Percentiles rank a stretch among this genome's conserved stretches.
Conservation (phyloP, 2,329 filamentous ascomycete species). For the Fusarium vanettenii region DNA sequence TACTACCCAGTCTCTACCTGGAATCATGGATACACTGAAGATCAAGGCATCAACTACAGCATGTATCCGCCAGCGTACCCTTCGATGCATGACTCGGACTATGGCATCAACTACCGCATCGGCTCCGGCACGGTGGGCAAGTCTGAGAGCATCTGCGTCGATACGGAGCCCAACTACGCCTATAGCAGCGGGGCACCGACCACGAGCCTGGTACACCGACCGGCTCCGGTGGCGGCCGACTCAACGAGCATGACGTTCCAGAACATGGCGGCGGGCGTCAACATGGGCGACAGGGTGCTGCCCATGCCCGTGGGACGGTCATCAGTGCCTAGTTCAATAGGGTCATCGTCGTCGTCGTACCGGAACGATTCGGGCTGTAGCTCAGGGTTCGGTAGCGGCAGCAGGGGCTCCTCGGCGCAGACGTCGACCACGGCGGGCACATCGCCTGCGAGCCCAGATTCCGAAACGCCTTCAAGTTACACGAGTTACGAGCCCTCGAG, state of each 20-base stretch:
- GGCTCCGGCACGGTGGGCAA: slow-evolving; percentile 30
- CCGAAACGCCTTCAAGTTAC: slow-evolving; percentile 38
- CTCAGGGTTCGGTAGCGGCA: slow-evolving; percentile 36
- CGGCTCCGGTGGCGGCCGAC: slow-evolving; percentile 21
- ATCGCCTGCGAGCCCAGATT: slow-evolving; percentile 35
- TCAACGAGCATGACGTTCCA: slow-evolving; percentile 35
- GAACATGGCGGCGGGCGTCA: slow-evolving; percentile 27
- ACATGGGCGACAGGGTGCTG: slow-evolving; percentile 35
- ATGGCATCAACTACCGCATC: slow-evolving; percentile 45
- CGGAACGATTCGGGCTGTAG: slow-evolving; percentile 41
- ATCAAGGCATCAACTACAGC: slow-evolving; percentile 40
- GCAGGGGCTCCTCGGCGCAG: slow-evolving; percentile 13
- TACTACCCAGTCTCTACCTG: slow-evolving; percentile 43
- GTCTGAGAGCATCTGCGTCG: slow-evolving; percentile 39
- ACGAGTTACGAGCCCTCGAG: slow-evolving; percentile 40
- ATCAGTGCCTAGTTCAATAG: slow-evolving; percentile 30
- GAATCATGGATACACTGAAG: slow-evolving; percentile 41
- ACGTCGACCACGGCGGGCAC: slow-evolving; percentile 33
- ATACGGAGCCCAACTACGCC: slow-evolving; percentile 43
- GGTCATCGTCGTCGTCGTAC: slow-evolving; percentile 38
- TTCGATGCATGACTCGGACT: slow-evolving; percentile 37
- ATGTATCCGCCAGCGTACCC: slow-evolving; percentile 38
- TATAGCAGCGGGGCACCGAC: slow-evolving; percentile 33
- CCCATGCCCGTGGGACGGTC: slow-evolving; percentile 30
- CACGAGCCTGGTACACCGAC: slow-evolving; percentile 30